A percentile compares a stretch with the other conserved stretches of the same genome.
These are phyloP conservation scores for Phyllosticta paracitricarpa DNA, from an alignment of 2,329 filamentous ascomycete genomes.

Conservation along the genomic window DNA sequence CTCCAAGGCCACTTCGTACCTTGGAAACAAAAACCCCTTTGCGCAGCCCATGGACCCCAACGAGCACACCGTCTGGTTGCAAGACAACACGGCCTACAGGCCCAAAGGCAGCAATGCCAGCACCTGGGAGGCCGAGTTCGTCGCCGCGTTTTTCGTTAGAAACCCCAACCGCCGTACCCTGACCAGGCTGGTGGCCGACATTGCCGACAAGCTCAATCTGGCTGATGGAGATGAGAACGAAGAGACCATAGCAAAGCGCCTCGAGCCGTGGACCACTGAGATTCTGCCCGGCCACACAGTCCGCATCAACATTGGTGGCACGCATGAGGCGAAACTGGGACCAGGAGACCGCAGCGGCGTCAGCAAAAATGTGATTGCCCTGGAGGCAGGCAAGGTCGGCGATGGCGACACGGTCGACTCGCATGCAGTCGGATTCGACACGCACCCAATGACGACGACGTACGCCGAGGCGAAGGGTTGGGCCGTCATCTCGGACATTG, in stretches of 20 bases:
- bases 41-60: conserved; percentile 42
- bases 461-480: conserved; percentile 72
- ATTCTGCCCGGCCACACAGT: conserved; percentile 62
- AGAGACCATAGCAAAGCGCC: conserved; percentile 53
- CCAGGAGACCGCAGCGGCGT: conserved; percentile 66
- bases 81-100: conserved; percentile 80
- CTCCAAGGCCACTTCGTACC: conserved; percentile 26
- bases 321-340: conserved; percentile 39
- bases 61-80: conserved; percentile 72
- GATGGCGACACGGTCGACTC: conserved; percentile 23
- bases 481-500: conserved; percentile 80
- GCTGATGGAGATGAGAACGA: conserved; percentile 40
- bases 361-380: conserved; percentile 50
- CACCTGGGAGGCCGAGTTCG: conserved; percentile 71
- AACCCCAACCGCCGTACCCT: conserved; percentile 54
- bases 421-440: conserved; percentile 21
- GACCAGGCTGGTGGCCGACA: conserved; percentile 56
- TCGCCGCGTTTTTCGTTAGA: conserved; percentile 70
- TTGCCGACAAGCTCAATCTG: conserved; percentile 61
- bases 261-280: conserved; percentile 69
- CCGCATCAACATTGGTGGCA: conserved; percentile 47
- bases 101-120: conserved; percentile 19
- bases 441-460: conserved; percentile 56
- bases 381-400: conserved; percentile 35
- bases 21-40: conserved; percentile 30